Evolutionary conservation across 805 yeast species (phyloP), one percentile per base, ranked within the genome.

Genomic region (Vanderwaltozyma polyspora): DNA sequence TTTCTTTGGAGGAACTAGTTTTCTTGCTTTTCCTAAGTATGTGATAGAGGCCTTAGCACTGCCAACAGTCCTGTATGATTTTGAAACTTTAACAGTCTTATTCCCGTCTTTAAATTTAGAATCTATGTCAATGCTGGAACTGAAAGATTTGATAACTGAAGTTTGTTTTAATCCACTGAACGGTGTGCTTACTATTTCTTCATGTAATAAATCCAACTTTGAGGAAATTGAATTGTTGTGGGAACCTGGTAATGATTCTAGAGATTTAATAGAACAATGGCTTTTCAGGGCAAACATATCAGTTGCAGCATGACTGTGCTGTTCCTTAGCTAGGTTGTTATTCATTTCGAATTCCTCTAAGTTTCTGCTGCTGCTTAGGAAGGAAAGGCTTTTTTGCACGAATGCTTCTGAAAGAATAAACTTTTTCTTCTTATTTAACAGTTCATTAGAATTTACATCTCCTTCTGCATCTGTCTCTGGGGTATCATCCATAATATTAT

Each of bases 21-120:
- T 51, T 38, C 58, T 53, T 19, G 55, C 51, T 29, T 54, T 55
- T 9, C 77, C 70, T 48, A 72, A 50, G 35, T 68, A 69, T 30
- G 78, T 68, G 41, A 80, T 68, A 7, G 80, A 71, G 1, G 80
- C 72, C 40, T 65, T 70, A 4, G 72, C 59, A 6, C 78, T 72
- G 2, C 74, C 64, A 1, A 73, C 77, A 9, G 68, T 65, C 49
- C 66, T 74, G 46, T 72, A 71, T 19, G 68, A 64, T 23, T 69
- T 70, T 29, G 73, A 64, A 5, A 73, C 55, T 1, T 72, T 72
- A 14, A 77, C 80, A 5, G 59, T 48, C 26, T 58, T 61, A 17
- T 58, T 62, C 17, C 66, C 68, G 25, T 63, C 68, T 36, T 63
- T 62, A 36, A 58, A 64, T 23, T 57, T 61, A 11, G 56, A 60